Evolutionary conservation across 2,329 filamentous ascomycete genomes (phyloP).

Genomic region (Fusarium sp.): DNA sequence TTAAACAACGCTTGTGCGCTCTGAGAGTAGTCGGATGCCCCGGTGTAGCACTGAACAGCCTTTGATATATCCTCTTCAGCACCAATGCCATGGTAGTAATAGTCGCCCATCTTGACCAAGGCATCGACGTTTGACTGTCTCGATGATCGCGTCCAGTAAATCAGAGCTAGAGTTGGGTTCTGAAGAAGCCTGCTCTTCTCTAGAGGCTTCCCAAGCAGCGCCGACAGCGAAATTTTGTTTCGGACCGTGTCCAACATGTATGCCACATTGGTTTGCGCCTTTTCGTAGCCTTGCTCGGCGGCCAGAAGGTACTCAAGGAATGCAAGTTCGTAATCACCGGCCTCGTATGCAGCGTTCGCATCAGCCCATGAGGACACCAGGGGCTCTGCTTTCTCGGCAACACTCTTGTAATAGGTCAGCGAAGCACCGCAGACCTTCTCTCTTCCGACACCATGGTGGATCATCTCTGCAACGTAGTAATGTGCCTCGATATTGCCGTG

Average conservation of each 20-base stretch:
- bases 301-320: constrained; percentile 86
- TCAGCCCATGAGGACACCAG: constrained; percentile 83
- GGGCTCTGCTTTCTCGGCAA: constrained; percentile 77
- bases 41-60: constrained; percentile 91
- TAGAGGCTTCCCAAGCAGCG: constrained; percentile 60
- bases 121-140: constrained; percentile 94
- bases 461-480: constrained; percentile 92
- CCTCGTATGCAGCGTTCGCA: constrained; percentile 83
- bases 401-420: constrained; percentile 83
- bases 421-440: constrained; percentile 83
- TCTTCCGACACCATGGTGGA: constrained; percentile 80
- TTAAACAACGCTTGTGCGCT: constrained; percentile 98
- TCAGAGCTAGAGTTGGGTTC: constrained; percentile 74
- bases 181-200: constrained; percentile 56
- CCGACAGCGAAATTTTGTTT: constrained; percentile 55
- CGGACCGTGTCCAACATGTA: constrained; percentile 82
- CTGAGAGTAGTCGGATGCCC: constrained; percentile 89
- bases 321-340: constrained; percentile 81
- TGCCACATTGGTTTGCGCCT: constrained; percentile 88
- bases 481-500: constrained; percentile 89
- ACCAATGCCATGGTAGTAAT: constrained; percentile 88
- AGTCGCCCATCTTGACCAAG: constrained; percentile 97
- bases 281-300: constrained; percentile 92
- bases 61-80: constrained; percentile 79
- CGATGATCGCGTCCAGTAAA: constrained; percentile 95